These are phyloP conservation scores for Carex parvula DNA, from an alignment of 176 grass and related monocot genomes.

Conservation along the genomic window DNA sequence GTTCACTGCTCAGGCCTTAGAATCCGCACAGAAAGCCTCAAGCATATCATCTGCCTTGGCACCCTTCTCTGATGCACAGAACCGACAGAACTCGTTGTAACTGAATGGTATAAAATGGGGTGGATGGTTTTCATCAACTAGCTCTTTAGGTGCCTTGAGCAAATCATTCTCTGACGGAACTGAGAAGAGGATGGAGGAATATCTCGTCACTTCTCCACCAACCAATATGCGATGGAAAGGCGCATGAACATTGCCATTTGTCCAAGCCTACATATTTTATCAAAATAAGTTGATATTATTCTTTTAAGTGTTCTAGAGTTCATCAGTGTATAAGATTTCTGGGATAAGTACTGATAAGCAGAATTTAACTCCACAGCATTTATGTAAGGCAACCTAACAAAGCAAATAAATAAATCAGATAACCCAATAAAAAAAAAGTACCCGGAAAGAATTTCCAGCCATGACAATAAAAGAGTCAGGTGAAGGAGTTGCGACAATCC, in stretches of 20 bases:
- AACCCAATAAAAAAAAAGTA: conserved; percentile 17
- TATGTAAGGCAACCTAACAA: not conserved
- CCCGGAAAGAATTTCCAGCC: conserved; percentile 55
- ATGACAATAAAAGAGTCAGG: conserved; percentile 57
- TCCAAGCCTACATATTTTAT: conserved; percentile 54
- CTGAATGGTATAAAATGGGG: conserved; percentile 40
- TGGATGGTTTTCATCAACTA: conserved; percentile 53
- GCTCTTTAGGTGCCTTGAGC: conserved; percentile 35
- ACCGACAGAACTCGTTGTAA: conserved; percentile 32
- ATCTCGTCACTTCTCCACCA: conserved; percentile 38
- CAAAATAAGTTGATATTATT: not conserved
- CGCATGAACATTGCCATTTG: conserved; percentile 39
- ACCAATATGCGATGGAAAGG: conserved; percentile 50
- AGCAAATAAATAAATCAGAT: not conserved
- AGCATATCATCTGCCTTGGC: conserved; percentile 16
- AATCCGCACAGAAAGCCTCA: not conserved
- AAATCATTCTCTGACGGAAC: not conserved
- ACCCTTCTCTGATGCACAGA: conserved; percentile 44
- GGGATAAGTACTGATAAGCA: not conserved
- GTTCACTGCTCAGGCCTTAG: not conserved
- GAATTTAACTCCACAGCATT: not conserved
- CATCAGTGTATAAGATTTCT: not conserved
- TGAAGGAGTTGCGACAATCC: conserved; percentile 43
- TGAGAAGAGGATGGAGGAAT: conserved; percentile 63
- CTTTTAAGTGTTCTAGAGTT: not conserved